A percentile compares a stretch with the other conserved stretches of the same genome.
phyloP scores from a whole-genome alignment of 768 basidiomycete species.

The Suillus plorans region DNA sequence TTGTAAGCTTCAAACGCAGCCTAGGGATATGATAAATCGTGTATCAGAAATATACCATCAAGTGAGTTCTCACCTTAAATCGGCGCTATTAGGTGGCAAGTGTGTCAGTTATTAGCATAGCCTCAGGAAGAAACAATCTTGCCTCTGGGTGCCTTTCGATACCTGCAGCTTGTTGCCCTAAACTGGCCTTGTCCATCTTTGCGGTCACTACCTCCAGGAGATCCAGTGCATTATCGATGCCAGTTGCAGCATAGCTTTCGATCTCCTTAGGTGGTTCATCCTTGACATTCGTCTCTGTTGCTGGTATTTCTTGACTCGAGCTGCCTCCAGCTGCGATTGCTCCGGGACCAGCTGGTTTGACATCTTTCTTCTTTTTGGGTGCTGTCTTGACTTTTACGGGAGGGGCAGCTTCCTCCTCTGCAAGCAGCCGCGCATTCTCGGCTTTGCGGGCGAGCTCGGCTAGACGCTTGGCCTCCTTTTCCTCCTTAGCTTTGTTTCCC shows the following conservation, averaged over 20 bases:
- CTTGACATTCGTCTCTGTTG: slow-evolving; percentile 14
- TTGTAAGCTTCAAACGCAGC: slow-evolving; percentile 90
- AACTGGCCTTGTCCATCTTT: slow-evolving; percentile 90
- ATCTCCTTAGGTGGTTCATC: slow-evolving; percentile 38
- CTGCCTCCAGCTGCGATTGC: slow-evolving; percentile 75
- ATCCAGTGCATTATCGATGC: slow-evolving; percentile 89
- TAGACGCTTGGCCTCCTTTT: slow-evolving; percentile 77
- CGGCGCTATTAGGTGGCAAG: slow-evolving; percentile 56
- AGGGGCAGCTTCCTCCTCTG: slow-evolving; percentile 75
- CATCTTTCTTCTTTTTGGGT: slow-evolving; percentile 67
- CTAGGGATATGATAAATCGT: slow-evolving; percentile 33
- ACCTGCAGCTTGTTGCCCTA: slow-evolving; percentile 82
- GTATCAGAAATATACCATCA: neutral
- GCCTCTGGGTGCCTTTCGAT: slow-evolving; percentile 94
- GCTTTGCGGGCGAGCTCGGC: slow-evolving; percentile 85
- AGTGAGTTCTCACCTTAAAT: slow-evolving; percentile 62
- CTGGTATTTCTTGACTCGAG: slow-evolving; percentile 15
- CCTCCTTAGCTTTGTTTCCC: slow-evolving; percentile 63
- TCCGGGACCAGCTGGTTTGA: slow-evolving; percentile 75
- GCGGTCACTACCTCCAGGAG: slow-evolving; percentile 85
- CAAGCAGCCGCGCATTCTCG: slow-evolving; percentile 79
- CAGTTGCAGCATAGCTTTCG: slow-evolving; percentile 80
- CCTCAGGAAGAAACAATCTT: slow-evolving; percentile 22
- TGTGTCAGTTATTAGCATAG: slow-evolving; percentile 12
- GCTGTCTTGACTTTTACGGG: slow-evolving; percentile 61